Conservation (phyloP, 176 grass and related monocot genomes). For the Zoysia pacifica region DNA sequence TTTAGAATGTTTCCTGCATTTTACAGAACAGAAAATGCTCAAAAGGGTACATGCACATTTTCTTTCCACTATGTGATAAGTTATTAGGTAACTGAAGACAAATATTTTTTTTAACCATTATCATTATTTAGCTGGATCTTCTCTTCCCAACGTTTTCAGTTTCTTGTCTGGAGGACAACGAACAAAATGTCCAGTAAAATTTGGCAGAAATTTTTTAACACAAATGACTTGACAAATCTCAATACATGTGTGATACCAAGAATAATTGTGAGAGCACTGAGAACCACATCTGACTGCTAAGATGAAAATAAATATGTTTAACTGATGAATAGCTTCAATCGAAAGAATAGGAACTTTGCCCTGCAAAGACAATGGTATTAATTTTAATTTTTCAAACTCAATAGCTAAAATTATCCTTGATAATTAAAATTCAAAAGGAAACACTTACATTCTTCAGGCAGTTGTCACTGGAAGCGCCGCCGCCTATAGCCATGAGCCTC, state of each 20-base stretch:
- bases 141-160: constrained; percentile 66
- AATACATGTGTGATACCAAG: constrained; percentile 68
- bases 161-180: constrained; percentile 46
- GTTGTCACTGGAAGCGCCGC: constrained; percentile 27
- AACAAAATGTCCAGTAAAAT: background rate
- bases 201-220: background rate
- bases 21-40: too few relatives aligned
- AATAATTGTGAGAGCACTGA: constrained; percentile 66
- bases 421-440: background rate
- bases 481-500: constrained; percentile 48
- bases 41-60: too few relatives aligned
- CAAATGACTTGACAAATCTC: background rate
- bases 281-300: constrained; percentile 70
- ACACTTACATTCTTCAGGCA: constrained; percentile 47
- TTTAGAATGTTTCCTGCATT: too few relatives aligned
- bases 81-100: too few relatives aligned
- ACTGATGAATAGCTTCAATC: constrained; percentile 61
- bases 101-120: constrained; percentile 23
- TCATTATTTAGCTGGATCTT: constrained; percentile 43
- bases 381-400: background rate
- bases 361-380: constrained; percentile 28
- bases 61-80: too few relatives aligned
- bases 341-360: constrained; percentile 76
- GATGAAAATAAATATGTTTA: constrained; percentile 93
- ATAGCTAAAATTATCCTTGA: background rate